Evolutionary conservation across 768 basidiomycete species (phyloP).

Genomic region (Omphalotus guepiniiformis): DNA sequence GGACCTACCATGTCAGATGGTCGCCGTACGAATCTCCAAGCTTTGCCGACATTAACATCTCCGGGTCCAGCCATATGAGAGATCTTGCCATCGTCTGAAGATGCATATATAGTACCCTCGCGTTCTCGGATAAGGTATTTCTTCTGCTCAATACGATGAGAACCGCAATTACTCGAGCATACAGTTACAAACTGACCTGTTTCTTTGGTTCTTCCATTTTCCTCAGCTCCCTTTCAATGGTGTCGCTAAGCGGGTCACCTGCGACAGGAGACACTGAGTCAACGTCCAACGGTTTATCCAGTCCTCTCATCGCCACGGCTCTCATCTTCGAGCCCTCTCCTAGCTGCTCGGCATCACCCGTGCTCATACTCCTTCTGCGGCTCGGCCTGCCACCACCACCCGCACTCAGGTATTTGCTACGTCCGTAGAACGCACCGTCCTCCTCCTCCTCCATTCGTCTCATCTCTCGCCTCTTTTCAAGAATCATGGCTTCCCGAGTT

Average conservation of each 20-base stretch:
- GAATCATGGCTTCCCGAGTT: conserved; percentile 61
- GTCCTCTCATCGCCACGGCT: conserved; percentile 23
- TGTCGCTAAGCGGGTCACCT: conserved; percentile 58
- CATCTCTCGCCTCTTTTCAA: conserved; percentile 65
- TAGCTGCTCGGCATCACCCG: conserved; percentile 61
- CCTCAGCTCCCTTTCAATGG: conserved; percentile 70
- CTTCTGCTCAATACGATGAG: conserved; percentile 29
- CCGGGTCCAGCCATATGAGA: conserved; percentile 71
- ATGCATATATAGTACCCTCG: conserved; percentile 74
- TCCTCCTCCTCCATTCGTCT: conserved; percentile 50
- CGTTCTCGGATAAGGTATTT: conserved; percentile 82
- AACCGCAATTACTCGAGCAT: too few species aligned
- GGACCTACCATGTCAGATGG: conserved; percentile 92
- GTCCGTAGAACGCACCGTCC: conserved; percentile 26
- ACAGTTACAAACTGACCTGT: conserved; percentile 39
- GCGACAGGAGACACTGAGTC: conserved; percentile 29
- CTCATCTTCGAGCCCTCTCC: conserved; percentile 28
- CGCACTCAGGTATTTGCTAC: conserved; percentile 23
- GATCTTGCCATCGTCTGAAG: conserved; percentile 66
- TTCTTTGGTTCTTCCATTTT: conserved; percentile 41
- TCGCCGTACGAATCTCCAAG: conserved; percentile 83
- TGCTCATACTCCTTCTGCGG: conserved; percentile 71
- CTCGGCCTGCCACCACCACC: conserved; percentile 43
- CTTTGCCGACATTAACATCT: conserved; percentile 75
- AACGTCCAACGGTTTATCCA: conserved; percentile 32